Evolutionary conservation across 1,284 basidiomycete genomes (phyloP).

Genomic region (Cutaneotrichosporon daszewskae): DNA sequence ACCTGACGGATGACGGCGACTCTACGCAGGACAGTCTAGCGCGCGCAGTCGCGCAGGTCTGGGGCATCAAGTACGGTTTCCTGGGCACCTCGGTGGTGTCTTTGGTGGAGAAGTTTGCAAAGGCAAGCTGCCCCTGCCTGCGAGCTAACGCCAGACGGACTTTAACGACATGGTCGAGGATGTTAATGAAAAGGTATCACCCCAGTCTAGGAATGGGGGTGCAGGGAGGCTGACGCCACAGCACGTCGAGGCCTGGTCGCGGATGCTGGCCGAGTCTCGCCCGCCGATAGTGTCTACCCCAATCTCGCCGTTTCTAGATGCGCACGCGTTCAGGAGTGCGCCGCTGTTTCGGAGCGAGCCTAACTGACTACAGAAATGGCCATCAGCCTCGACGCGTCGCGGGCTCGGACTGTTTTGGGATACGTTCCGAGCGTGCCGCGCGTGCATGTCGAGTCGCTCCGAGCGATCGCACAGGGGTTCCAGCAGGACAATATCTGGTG

Average conservation of each 20-base stretch:
- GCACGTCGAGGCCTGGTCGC: slow-evolving; percentile 76
- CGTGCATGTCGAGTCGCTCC: slow-evolving; percentile 35
- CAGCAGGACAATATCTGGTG: slow-evolving; percentile 43
- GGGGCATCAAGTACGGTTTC: slow-evolving; percentile 79
- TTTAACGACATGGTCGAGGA: slow-evolving; percentile 19
- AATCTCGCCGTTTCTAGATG: slow-evolving; percentile 75
- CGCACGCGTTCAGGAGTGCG: slow-evolving; percentile 52
- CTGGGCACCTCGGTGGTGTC: slow-evolving; percentile 67
- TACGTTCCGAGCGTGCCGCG: slow-evolving; percentile 62
- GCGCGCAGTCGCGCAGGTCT: slow-evolving; percentile 63
- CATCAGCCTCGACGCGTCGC: slow-evolving; percentile 43
- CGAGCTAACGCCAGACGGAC: slow-evolving; percentile 6
- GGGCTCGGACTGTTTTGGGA: slow-evolving; percentile 53
- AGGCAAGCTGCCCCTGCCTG: slow-evolving; percentile 13
- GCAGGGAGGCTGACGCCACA: slow-evolving; percentile 47
- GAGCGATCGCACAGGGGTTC: slow-evolving; percentile 37
- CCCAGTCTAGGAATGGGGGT: not conserved
- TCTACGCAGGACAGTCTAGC: slow-evolving; percentile 71
- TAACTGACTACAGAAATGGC: slow-evolving; percentile 52
- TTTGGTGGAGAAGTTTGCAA: slow-evolving; percentile 42
- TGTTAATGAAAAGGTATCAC: slow-evolving; percentile 14
- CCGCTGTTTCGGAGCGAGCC: not conserved
- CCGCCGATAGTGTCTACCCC: slow-evolving; percentile 71
- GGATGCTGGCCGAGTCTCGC: slow-evolving; percentile 68
- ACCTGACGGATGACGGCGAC: slow-evolving; percentile 74